These are phyloP conservation scores for Aspergillus amoenus DNA, from an alignment of 2,329 filamentous ascomycete species.

Conservation along the genomic window DNA sequence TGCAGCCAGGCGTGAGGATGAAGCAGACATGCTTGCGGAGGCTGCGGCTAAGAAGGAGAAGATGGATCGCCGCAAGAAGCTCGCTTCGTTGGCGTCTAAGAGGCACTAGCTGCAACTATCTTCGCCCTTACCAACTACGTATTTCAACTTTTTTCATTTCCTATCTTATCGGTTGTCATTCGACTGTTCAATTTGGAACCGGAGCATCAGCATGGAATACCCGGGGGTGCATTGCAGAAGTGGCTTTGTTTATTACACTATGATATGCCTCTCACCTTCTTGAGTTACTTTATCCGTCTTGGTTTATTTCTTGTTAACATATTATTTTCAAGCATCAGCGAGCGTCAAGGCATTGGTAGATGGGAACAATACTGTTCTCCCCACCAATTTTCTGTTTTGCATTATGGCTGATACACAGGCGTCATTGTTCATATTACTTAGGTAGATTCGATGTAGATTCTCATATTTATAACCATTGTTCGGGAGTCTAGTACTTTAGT, in stretches of 20 bases:
- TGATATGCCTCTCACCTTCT: constrained; percentile 6
- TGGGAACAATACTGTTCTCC: constrained; percentile 15
- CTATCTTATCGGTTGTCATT: constrained; percentile 1
- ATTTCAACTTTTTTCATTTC: background rate
- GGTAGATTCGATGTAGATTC: constrained; percentile 10
- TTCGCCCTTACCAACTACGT: background rate
- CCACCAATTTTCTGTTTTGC: constrained; percentile 5
- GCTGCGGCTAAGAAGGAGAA: constrained; percentile 48
- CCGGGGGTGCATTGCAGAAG: constrained; percentile 23
- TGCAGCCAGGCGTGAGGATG: constrained; percentile 46
- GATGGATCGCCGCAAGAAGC: constrained; percentile 44
- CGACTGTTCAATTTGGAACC: constrained; percentile 14
- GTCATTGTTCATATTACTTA: constrained; percentile 5
- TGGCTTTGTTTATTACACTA: constrained; percentile 10
- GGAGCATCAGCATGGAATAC: constrained; percentile 30
- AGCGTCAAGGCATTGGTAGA: constrained; percentile 33
- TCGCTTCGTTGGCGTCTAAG: constrained; percentile 39
- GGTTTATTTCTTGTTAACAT: constrained; percentile 11
- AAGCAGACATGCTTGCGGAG: constrained; percentile 45
- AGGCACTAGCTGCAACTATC: constrained; percentile 23
- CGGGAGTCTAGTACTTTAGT: background rate
- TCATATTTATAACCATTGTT: background rate
- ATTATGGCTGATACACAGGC: constrained; percentile 10
- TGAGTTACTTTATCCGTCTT: constrained; percentile 9
- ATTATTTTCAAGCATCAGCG: constrained; percentile 29